Conservation (phyloP, 257 asterid genomes). For the Solanum medicagineum region DNA sequence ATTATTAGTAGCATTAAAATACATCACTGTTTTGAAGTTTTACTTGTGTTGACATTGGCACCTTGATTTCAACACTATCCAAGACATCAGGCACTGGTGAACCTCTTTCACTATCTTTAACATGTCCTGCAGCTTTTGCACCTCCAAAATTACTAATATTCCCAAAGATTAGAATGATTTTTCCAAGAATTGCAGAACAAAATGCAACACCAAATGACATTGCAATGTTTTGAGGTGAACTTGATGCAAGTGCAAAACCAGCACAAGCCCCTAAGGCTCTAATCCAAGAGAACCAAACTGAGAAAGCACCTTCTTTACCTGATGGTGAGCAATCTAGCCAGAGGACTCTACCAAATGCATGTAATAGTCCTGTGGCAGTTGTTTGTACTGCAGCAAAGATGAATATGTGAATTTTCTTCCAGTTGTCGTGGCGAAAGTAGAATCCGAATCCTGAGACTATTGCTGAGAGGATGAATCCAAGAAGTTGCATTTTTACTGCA, state of each 20-base stretch:
- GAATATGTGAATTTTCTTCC: slow-evolving; percentile 43
- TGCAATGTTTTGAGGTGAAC: slow-evolving; percentile 42
- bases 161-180: slow-evolving; percentile 55
- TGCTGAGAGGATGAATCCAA: slow-evolving; percentile 53
- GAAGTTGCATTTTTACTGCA: slow-evolving; percentile 87
- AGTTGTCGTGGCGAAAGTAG: slow-evolving; percentile 34
- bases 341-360: slow-evolving; percentile 75
- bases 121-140: slow-evolving; percentile 75
- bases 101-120: slow-evolving; percentile 27
- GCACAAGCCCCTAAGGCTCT: slow-evolving; percentile 57
- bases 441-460: slow-evolving; percentile 73
- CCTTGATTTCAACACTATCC: slow-evolving; percentile 20
- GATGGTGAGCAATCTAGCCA: slow-evolving; percentile 75
- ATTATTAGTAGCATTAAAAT: not conserved
- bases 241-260: slow-evolving; percentile 61
- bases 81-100: slow-evolving; percentile 31
- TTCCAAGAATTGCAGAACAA: slow-evolving; percentile 43
- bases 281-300: slow-evolving; percentile 80
- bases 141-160: slow-evolving; percentile 70
- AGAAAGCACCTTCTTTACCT: slow-evolving; percentile 85
- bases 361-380: slow-evolving; percentile 58
- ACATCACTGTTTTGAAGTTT: slow-evolving; percentile 1
- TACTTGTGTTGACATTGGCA: slow-evolving; percentile 9
- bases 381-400: slow-evolving; percentile 63
- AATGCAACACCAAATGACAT: slow-evolving; percentile 56